Evolutionary conservation across 495 filamentous ascomycete species (phyloP).

Genomic region (Tuber calosporum): DNA sequence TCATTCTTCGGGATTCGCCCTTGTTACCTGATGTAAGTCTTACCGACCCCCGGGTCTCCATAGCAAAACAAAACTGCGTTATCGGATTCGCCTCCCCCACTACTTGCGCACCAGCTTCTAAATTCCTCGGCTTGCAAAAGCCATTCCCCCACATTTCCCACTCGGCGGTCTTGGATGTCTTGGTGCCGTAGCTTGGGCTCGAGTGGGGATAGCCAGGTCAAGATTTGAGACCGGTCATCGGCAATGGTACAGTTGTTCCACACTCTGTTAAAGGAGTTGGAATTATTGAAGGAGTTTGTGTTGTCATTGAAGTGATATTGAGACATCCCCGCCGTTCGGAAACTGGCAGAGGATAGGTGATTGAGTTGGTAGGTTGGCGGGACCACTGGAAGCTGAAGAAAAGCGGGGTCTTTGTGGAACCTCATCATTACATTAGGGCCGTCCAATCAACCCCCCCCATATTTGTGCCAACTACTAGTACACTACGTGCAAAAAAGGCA

Average conservation of each 20-base stretch:
- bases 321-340: not conserved
- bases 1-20: not conserved
- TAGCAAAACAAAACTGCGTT: not conserved
- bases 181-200: not conserved
- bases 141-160: not conserved
- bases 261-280: not conserved
- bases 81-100: not conserved
- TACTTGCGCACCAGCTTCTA: not conserved
- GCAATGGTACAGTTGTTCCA: not conserved
- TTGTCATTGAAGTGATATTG: not conserved
- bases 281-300: not conserved
- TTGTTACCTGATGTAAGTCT: not conserved
- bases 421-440: not conserved
- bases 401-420: conserved; percentile 1
- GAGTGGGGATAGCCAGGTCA: not conserved
- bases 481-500: not conserved
- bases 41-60: not conserved
- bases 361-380: not conserved
- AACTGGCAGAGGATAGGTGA: not conserved
- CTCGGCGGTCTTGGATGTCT: not conserved
- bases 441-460: not conserved
- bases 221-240: not conserved
- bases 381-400: not conserved
- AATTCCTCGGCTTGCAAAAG: not conserved
- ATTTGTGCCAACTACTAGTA: not conserved